phyloP scores from a whole-genome alignment of 2,329 filamentous ascomycete genomes.

The Fusarium chaquense region DNA sequence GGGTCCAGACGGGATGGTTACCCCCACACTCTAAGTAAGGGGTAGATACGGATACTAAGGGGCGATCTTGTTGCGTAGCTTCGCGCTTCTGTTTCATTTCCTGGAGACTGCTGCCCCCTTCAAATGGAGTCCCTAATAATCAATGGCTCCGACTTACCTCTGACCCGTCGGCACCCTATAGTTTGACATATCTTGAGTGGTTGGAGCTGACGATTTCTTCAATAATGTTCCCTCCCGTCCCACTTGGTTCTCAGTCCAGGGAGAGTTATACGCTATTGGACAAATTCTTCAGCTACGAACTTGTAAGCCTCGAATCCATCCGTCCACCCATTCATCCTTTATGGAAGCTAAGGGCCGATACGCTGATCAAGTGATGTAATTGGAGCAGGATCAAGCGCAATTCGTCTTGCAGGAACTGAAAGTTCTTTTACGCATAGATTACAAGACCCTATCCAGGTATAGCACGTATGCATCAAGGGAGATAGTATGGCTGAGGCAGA shows the following conservation, averaged over 20 bases:
- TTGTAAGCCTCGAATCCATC: slow-evolving; percentile 29
- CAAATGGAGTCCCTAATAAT: slow-evolving; percentile 12
- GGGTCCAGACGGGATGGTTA: slow-evolving; percentile 39
- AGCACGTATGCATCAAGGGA: slow-evolving; percentile 18
- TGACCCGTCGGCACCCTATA: slow-evolving; percentile 13
- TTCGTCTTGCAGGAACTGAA: slow-evolving; percentile 25
- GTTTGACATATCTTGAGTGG: not conserved
- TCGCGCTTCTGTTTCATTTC: slow-evolving; percentile 40
- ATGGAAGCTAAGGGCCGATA: slow-evolving; percentile 18
- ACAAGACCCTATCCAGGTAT: slow-evolving; percentile 13
- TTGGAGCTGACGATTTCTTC: slow-evolving; percentile 16
- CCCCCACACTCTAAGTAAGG: slow-evolving; percentile 42
- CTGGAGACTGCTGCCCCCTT: slow-evolving; percentile 21
- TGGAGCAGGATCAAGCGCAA: slow-evolving; percentile 18
- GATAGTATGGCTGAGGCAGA: slow-evolving; percentile 5
- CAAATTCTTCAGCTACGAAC: slow-evolving; percentile 33
- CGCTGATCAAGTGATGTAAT: slow-evolving; percentile 24
- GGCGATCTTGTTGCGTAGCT: slow-evolving; percentile 40
- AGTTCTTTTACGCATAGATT: slow-evolving; percentile 17
- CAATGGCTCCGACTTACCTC: not conserved
- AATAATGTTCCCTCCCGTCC: slow-evolving; percentile 28
- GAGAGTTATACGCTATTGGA: slow-evolving; percentile 36
- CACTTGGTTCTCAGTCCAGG: slow-evolving; percentile 26
- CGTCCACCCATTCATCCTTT: not conserved
- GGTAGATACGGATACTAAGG: slow-evolving; percentile 23